Evolutionary conservation across 1,284 basidiomycete species (phyloP), one percentile per base, ranked within the genome.

Genomic region (Coniferiporia weirii): DNA sequence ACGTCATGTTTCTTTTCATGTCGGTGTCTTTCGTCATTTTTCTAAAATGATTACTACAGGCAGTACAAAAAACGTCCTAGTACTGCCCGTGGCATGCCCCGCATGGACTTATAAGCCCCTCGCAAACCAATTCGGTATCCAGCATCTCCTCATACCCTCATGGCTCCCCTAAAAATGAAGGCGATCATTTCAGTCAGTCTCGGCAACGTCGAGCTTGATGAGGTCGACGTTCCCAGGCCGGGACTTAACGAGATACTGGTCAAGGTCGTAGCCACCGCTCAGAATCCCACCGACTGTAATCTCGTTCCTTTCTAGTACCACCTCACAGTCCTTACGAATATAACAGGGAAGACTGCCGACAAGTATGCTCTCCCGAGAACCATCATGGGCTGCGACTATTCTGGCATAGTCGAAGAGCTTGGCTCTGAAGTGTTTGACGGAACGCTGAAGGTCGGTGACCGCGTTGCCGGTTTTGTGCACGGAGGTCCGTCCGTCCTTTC

Each of bases 401-500:
- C 69, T 13, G 80, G 80, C n/a, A 67, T 64, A 1, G 72, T 81
- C 59, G 74, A 72, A 36, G 66, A 68, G 43, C 59, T 76, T 38
- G 75, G 75, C 9, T 48, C 63, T 2, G 69, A 66, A 2, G 69
- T 73, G 17, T 38, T 63, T 1, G 63, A 68, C 54, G 61, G 60
- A 22, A 40, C 40, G 34, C 51, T 76, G 59, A 67, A 72, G 32
- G 67, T 73, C 20, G 80, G 79, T 4, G 73, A 77, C 60, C 71
- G 74, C 9, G 75, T 80, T 12, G 75, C 74, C 3, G 77, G 75
- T 10, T 71, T 73, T 55, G 74, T 79, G 6, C 74, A 77, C 63
- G 78, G 78, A 34, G 73, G 73, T 38, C 61, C 17, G 56, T 34
- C n/a, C 15, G 19, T 17, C 13, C 43, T 9, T 22, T 8, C 43